Conservation (phyloP, 2,329 filamentous ascomycete genomes). For the Colletotrichum australisinense region DNA sequence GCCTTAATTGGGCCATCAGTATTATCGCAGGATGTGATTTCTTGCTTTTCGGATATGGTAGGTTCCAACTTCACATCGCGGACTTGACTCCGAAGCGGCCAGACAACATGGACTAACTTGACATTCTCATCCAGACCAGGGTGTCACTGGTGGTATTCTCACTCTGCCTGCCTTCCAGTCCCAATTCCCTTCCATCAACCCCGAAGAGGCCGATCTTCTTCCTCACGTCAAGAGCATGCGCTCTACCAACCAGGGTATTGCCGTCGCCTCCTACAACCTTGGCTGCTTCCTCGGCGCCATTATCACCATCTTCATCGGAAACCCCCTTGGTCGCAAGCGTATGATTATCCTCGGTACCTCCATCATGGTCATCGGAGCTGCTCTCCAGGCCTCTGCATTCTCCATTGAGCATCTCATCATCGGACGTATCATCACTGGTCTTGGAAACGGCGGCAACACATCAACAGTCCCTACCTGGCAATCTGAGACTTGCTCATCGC, state of each 20-base stretch:
- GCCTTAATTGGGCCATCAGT: conserved; percentile 76
- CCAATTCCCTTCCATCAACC: conserved; percentile 53
- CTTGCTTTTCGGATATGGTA: conserved; percentile 69
- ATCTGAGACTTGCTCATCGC: conserved; percentile 66
- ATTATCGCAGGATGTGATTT: conserved; percentile 81
- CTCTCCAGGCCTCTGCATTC: conserved; percentile 56
- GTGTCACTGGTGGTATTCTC: conserved; percentile 81
- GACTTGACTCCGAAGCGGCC: not conserved
- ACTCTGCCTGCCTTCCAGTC: conserved; percentile 72
- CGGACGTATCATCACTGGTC: conserved; percentile 59
- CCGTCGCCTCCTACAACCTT: conserved; percentile 68
- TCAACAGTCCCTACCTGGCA: conserved; percentile 70
- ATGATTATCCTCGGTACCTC: conserved; percentile 54
- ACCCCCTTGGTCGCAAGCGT: conserved; percentile 55
- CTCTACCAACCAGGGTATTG: conserved; percentile 64
- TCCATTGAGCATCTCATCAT: conserved; percentile 66
- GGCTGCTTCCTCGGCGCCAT: conserved; percentile 67
- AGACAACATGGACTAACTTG: conserved; percentile 35
- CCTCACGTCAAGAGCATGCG: conserved; percentile 50
- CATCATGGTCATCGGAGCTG: conserved; percentile 58
- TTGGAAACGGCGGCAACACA: conserved; percentile 50
- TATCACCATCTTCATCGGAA: conserved; percentile 43
- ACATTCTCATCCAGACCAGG: conserved; percentile 68
- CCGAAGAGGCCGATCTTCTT: conserved; percentile 41
- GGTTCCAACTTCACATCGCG: conserved; percentile 24